Percentiles rank a stretch among this genome's conserved stretches.
phyloP scores from a whole-genome alignment of 2,329 filamentous ascomycete genomes.

The Karstenula rhodostoma region DNA sequence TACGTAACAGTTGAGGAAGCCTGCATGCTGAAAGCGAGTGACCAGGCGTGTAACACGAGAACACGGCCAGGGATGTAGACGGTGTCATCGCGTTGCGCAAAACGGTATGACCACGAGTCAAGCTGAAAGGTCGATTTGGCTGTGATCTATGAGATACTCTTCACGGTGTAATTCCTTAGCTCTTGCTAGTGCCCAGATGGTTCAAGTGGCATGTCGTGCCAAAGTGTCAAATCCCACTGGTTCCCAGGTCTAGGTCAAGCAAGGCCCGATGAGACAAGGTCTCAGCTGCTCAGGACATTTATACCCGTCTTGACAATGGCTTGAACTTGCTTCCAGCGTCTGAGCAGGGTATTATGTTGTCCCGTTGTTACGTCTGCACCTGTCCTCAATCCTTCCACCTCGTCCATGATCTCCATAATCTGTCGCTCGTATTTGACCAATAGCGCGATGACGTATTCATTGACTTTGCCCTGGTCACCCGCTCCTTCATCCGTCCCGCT shows the following conservation, averaged over 20 bases:
- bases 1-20: not conserved
- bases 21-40: not conserved
- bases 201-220: not conserved
- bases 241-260: not conserved
- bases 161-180: not conserved
- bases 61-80: not conserved
- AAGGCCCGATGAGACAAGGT: not conserved
- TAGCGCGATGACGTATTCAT: conserved; percentile 46
- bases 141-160: not conserved
- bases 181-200: not conserved
- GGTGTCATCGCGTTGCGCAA: not conserved
- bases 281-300: not conserved
- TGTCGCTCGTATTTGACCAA: conserved; percentile 41
- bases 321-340: conserved; percentile 51
- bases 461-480: conserved; percentile 47
- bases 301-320: conserved; percentile 27
- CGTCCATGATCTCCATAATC: conserved; percentile 37
- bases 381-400: conserved; percentile 31
- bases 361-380: conserved; percentile 13
- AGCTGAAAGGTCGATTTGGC: not conserved
- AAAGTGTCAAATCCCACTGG: not conserved
- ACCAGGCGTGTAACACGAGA: not conserved
- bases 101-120: not conserved
- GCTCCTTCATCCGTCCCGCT: conserved; percentile 42
- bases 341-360: conserved; percentile 36